Conservation (phyloP, 2,329 filamentous ascomycete species). For the Cladosporium sp. region DNA sequence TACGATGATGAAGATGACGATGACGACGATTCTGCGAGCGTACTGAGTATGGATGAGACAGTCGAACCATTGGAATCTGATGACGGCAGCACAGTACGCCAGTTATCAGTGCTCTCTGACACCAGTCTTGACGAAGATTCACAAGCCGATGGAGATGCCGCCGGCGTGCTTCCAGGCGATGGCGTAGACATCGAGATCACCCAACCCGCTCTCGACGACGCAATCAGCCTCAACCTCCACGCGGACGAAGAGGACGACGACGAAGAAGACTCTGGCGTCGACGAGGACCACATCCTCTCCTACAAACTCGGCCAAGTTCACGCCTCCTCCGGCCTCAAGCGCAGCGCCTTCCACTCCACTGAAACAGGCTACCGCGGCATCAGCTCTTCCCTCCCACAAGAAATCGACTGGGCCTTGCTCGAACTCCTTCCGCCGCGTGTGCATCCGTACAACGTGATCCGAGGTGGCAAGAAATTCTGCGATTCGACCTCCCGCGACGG, state of each 20-base stretch:
- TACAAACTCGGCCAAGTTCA: constrained; percentile 80
- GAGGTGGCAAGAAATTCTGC: constrained; percentile 43
- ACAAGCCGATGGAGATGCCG: constrained; percentile 59
- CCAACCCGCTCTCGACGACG: constrained; percentile 75
- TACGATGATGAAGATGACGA: constrained; percentile 39
- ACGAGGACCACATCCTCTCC: constrained; percentile 74
- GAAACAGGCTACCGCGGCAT: constrained; percentile 41
- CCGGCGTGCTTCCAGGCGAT: constrained; percentile 69
- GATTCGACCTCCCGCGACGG: constrained; percentile 25
- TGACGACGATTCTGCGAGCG: constrained; percentile 26
- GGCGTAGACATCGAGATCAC: constrained; percentile 78
- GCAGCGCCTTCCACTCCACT: constrained; percentile 35
- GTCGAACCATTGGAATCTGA: constrained; percentile 57
- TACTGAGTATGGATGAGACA: constrained; percentile 46
- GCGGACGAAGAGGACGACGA: constrained; percentile 78
- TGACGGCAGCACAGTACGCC: constrained; percentile 38
- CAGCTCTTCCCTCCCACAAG: constrained; percentile 66
- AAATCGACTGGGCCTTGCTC: constrained; percentile 94
- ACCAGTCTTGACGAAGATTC: constrained; percentile 49
- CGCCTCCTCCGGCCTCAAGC: constrained; percentile 82
- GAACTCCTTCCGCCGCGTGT: constrained; percentile 68
- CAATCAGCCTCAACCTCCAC: constrained; percentile 68
- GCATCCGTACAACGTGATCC: constrained; percentile 69
- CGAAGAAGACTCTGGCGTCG: constrained; percentile 68
- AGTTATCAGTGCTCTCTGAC: constrained; percentile 10